These are phyloP conservation scores for Tephrocybe rancida DNA, from an alignment of 768 basidiomycete species.

Conservation along the genomic window DNA sequence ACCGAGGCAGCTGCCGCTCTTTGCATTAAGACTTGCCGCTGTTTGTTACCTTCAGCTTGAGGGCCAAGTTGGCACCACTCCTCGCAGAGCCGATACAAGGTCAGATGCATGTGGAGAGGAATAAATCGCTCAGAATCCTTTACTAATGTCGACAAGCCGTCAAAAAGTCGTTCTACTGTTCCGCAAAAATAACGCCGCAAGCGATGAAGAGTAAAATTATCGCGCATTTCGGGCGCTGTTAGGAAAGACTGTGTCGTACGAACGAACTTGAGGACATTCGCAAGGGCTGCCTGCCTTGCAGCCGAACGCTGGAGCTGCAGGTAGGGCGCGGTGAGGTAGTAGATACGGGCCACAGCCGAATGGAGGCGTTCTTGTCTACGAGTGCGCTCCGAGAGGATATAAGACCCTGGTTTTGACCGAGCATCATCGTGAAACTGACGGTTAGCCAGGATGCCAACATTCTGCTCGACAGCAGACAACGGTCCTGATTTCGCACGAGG, in stretches of 20 bases:
- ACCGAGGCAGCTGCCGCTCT: constrained; percentile 62
- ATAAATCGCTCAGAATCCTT: constrained; percentile 80
- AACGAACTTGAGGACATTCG: constrained; percentile 85
- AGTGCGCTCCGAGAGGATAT: constrained; percentile 52
- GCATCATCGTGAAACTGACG: constrained; percentile 71
- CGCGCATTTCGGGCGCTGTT: constrained; percentile 68
- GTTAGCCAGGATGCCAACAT: constrained; percentile 36
- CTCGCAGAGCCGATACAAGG: constrained; percentile 84
- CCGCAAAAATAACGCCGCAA: constrained; percentile 92
- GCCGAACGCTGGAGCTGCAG: constrained; percentile 71
- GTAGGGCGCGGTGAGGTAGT: constrained; percentile 80
- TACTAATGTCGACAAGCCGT: constrained; percentile 66
- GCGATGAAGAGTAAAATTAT: constrained; percentile 76
- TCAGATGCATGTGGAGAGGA: constrained; percentile 72
- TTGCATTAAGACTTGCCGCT: constrained; percentile 72
- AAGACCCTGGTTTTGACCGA: constrained; percentile 47
- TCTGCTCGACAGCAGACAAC: constrained; percentile 38
- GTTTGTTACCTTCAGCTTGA: constrained; percentile 72
- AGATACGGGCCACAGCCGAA: constrained; percentile 88
- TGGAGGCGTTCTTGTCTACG: constrained; percentile 79
- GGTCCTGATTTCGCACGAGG: constrained; percentile 45
- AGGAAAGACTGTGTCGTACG: constrained; percentile 81
- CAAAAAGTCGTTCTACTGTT: constrained; percentile 83
- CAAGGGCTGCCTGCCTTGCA: constrained; percentile 71
- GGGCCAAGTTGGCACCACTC: constrained; percentile 92